Conservation (phyloP, 805 yeast species). For the Jamesozyma rosinii region DNA sequence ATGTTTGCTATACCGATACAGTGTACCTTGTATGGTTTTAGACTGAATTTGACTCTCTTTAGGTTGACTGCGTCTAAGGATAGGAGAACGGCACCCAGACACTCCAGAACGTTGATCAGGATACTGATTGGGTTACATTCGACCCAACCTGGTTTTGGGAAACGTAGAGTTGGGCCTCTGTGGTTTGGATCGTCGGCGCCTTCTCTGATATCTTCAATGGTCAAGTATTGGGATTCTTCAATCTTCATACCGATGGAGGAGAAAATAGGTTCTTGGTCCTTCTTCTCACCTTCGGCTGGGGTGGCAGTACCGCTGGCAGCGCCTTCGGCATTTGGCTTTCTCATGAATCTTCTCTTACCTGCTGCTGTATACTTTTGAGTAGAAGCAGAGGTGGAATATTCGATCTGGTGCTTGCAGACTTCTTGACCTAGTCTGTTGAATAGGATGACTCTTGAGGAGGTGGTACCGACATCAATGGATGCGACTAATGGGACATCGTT, state of each 20-base stretch:
- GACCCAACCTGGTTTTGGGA: constrained; percentile 86
- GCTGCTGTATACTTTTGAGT: constrained; percentile 38
- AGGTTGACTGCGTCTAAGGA: constrained; percentile 49
- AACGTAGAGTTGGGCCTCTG: constrained; percentile 62
- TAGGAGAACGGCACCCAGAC: constrained; percentile 58
- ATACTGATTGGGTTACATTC: constrained; percentile 85
- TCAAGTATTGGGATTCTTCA: constrained; percentile 47
- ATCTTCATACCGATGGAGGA: constrained; percentile 69
- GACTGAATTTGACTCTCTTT: constrained; percentile 35
- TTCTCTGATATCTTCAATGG: constrained; percentile 46
- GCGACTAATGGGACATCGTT: constrained; percentile 40
- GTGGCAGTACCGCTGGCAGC: constrained; percentile 7
- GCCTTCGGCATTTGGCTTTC: not conserved
- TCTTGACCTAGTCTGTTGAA: constrained; percentile 68
- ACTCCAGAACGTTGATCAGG: constrained; percentile 61
- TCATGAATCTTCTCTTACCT: constrained; percentile 38
- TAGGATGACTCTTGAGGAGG: constrained; percentile 80
- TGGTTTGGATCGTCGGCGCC: constrained; percentile 10
- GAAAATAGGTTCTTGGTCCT: constrained; percentile 45
- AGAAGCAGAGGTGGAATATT: constrained; percentile 68
- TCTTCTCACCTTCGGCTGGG: not conserved
- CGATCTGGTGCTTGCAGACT: constrained; percentile 82
- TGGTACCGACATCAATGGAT: constrained; percentile 84
- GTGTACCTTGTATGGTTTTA: constrained; percentile 51
- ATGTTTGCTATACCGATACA: constrained; percentile 88